phyloP scores from a whole-genome alignment of 257 asterid species.

The Striga asiatica region DNA sequence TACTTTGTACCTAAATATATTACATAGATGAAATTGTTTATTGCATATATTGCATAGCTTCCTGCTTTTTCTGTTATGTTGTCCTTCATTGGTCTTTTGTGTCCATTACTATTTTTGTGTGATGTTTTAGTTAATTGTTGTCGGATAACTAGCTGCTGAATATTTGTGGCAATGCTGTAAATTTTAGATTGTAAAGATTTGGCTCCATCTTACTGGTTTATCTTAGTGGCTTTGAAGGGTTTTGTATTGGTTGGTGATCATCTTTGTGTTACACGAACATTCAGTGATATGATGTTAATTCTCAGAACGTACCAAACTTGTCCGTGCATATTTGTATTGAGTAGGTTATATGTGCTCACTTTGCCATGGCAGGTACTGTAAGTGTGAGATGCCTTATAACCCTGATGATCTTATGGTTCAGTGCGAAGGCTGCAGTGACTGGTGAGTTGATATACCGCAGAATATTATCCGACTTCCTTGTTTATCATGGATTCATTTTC shows the following conservation, averaged over 20 bases:
- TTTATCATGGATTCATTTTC: constrained; percentile 4
- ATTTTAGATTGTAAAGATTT: neutral
- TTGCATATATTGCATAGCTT: neutral
- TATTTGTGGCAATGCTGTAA: neutral
- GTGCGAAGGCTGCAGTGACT: constrained; percentile 87
- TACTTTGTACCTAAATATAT: neutral
- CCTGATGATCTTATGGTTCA: constrained; percentile 97
- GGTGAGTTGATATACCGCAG: constrained; percentile 40
- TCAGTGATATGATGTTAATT: neutral
- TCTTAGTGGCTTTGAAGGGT: neutral
- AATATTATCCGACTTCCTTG: constrained; percentile 10
- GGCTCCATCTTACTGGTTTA: neutral
- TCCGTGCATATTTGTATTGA: constrained; percentile 8
- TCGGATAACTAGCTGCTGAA: neutral
- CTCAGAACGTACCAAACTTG: neutral
- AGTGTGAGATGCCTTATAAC: constrained; percentile 97
- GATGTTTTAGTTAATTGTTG: neutral
- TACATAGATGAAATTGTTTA: neutral
- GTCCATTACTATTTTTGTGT: neutral
- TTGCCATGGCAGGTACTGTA: constrained; percentile 59
- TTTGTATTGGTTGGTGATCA: neutral
- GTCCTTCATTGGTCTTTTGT: neutral
- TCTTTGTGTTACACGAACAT: neutral
- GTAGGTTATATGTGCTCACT: constrained; percentile 8
- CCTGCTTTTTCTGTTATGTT: neutral